Evolutionary conservation across 805 yeast species (phyloP), one percentile per base, ranked within the genome.

Genomic region (Blastobotrys muscicola): DNA sequence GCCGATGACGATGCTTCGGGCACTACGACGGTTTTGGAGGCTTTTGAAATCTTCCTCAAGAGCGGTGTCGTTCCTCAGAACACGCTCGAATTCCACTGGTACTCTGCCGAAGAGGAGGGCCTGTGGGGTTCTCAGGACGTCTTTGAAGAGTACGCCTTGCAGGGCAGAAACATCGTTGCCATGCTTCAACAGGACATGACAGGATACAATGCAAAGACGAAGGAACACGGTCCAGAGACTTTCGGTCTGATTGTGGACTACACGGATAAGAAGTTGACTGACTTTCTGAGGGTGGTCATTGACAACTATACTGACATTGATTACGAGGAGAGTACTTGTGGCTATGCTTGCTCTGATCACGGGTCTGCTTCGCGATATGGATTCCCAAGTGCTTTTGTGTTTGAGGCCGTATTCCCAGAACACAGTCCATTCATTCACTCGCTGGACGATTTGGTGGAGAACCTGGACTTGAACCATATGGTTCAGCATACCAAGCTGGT

Each of bases 171-270:
- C 6, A 84, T 87, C 12, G 72, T 78, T 12, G 85, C 86, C 2
- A 80, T 85, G 87, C 66, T 89, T 35, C 95, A 87, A 61, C 92
- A 85, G 59, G 97, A 87, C 59, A 87, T 87, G 94, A 81, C 94
- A 2, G 95, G 95, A 0, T 84, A 68, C 54, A 73, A 80, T 1
- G 26, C 26, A 20, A 20, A 20, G 26, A 20, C 26, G 6, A 4
- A 20, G 6, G 66, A 67, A 12, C 70, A 49, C 16, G 79, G 70
- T 46, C 77, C 67, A 63, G 84, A 74, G 29, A 79, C 76, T 59
- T 72, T 87, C 53, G 95, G 95, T 12, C 67, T 87, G 34, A 75
- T 85, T 45, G 71, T 74, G 2, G 94, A 85, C 65, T 78, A 73
- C 58, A 75, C 81, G 1, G 68, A 78, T 16, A 57, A 62, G 1